A percentile compares a stretch with the other conserved stretches of the same genome.
Evolutionary conservation across 176 grass and related monocot species (phyloP).

Genomic region (Paspalum notatum): DNA sequence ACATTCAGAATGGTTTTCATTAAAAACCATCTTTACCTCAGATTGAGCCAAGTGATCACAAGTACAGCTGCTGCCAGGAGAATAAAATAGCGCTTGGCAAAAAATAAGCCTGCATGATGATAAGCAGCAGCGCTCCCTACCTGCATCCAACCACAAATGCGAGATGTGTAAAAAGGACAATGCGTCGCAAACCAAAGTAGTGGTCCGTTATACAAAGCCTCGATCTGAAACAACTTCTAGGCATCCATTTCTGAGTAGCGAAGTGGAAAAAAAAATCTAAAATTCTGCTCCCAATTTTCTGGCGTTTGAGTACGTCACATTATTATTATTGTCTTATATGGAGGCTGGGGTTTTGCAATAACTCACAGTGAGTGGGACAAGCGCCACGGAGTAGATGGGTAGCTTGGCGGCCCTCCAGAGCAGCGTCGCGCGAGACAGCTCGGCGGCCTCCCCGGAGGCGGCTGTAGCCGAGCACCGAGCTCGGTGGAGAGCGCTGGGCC

Average conservation of each 20-base stretch:
- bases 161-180: background rate
- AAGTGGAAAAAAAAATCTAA: background rate
- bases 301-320: background rate
- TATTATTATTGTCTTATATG: too few relatives aligned
- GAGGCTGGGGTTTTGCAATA: background rate
- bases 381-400: conserved; percentile 83
- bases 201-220: background rate
- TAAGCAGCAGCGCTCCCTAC: conserved; percentile 74
- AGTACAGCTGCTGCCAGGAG: conserved; percentile 65
- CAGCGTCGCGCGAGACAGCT: conserved; percentile 57
- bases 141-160: conserved; percentile 38
- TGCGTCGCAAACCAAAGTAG: background rate
- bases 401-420: conserved; percentile 89
- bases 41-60: conserved; percentile 95
- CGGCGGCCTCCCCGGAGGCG: conserved; percentile 25
- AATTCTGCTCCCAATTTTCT: background rate
- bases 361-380: conserved; percentile 77
- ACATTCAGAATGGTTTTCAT: background rate
- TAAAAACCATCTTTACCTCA: conserved; percentile 47
- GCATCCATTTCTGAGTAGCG: background rate
- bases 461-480: conserved; percentile 26
- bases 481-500: background rate
- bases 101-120: conserved; percentile 64
- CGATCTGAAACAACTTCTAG: background rate
- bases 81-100: conserved; percentile 54